Percentiles rank a stretch among this genome's conserved stretches.
These are phyloP conservation scores for Torulaspora globosa DNA, from an alignment of 1,139 yeast species.

Conservation along the genomic window DNA sequence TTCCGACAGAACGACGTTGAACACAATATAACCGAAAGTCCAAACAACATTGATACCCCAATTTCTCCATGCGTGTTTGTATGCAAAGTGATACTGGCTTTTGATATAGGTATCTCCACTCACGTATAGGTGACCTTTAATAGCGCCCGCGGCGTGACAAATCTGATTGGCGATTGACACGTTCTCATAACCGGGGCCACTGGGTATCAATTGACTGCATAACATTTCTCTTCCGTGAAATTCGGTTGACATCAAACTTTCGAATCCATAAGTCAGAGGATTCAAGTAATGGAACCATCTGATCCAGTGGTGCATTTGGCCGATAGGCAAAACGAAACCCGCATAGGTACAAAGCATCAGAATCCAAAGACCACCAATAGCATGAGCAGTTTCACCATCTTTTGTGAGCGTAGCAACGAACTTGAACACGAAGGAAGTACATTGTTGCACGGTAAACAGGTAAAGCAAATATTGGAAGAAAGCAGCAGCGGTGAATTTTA, in stretches of 20 bases:
- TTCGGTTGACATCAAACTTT: slow-evolving; percentile 54
- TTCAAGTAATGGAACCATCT: slow-evolving; percentile 58
- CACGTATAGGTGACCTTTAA: slow-evolving; percentile 44
- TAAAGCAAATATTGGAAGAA: slow-evolving; percentile 55
- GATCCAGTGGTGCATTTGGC: slow-evolving; percentile 60
- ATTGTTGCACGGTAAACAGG: slow-evolving; percentile 45
- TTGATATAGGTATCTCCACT: slow-evolving; percentile 48
- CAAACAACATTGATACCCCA: slow-evolving; percentile 58
- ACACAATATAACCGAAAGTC: slow-evolving; percentile 46
- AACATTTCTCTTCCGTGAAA: slow-evolving; percentile 48
- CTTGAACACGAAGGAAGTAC: slow-evolving; percentile 57
- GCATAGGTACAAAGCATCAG: slow-evolving; percentile 53
- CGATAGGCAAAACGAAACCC: slow-evolving; percentile 57
- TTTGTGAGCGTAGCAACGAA: slow-evolving; percentile 55
- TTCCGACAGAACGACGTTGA: slow-evolving; percentile 50
- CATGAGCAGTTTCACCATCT: slow-evolving; percentile 56
- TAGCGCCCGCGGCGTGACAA: slow-evolving; percentile 48
- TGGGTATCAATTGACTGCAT: slow-evolving; percentile 50
- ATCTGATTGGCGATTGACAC: slow-evolving; percentile 42
- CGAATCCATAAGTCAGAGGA: slow-evolving; percentile 56
- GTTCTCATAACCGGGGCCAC: slow-evolving; percentile 48
- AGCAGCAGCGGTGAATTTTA: slow-evolving; percentile 56
- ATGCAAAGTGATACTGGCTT: slow-evolving; percentile 41
- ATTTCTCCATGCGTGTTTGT: slow-evolving; percentile 61
- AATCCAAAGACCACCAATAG: slow-evolving; percentile 55